phyloP scores from a whole-genome alignment of 768 basidiomycete species.

The Ramaria sp. region DNA sequence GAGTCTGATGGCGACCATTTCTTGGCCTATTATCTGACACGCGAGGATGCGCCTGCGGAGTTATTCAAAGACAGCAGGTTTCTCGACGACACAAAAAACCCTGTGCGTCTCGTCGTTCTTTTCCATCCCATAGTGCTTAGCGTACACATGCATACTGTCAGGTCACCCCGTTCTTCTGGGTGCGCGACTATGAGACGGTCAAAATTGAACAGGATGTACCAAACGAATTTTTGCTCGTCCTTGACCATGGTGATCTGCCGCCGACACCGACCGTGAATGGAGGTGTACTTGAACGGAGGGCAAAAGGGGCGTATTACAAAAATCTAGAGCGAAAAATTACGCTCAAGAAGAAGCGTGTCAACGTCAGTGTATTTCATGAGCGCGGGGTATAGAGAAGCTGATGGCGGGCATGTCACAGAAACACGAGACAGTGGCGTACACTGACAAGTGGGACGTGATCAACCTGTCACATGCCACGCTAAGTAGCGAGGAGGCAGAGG shows the following conservation, averaged over 20 bases:
- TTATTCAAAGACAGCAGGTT: slow-evolving; percentile 44
- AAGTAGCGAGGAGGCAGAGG: slow-evolving; percentile 63
- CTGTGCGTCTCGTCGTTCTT: slow-evolving; percentile 23
- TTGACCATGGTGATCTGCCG: slow-evolving; percentile 45
- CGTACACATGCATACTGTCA: slow-evolving; percentile 17
- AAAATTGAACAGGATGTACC: slow-evolving; percentile 81
- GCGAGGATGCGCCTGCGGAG: slow-evolving; percentile 60
- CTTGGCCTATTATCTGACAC: slow-evolving; percentile 74
- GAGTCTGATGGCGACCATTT: slow-evolving; percentile 83
- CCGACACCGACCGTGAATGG: slow-evolving; percentile 24
- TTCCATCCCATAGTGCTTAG: neutral
- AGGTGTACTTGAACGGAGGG: slow-evolving; percentile 18
- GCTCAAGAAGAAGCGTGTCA: slow-evolving; percentile 74
- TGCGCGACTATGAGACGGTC: slow-evolving; percentile 80
- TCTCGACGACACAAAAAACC: slow-evolving; percentile 32
- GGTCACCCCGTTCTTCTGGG: slow-evolving; percentile 65
- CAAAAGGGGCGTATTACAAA: slow-evolving; percentile 79
- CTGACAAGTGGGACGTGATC: slow-evolving; percentile 77
- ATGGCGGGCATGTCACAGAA: slow-evolving; percentile 28
- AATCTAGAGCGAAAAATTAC: slow-evolving; percentile 83
- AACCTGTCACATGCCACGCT: slow-evolving; percentile 61
- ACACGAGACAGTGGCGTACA: slow-evolving; percentile 48
- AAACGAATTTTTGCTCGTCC: slow-evolving; percentile 71
- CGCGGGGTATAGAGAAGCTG: neutral
- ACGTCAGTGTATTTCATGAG: slow-evolving; percentile 37